A percentile compares a stretch with the other conserved stretches of the same genome.
Conservation (phyloP, 208 protist genomes). For the Crithidia bombi region DNA sequence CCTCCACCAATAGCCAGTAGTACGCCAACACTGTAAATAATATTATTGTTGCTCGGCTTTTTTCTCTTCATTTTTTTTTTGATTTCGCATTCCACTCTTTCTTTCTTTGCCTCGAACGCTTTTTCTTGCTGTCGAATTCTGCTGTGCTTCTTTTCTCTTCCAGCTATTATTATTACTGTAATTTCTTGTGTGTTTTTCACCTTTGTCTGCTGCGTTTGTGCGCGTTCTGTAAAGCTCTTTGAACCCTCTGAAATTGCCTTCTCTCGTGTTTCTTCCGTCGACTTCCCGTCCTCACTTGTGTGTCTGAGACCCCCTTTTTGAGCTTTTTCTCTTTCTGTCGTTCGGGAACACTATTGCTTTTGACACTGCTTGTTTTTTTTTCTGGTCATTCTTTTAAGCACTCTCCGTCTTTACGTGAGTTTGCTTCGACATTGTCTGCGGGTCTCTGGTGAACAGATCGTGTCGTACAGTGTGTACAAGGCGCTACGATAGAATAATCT, state of each 20-base stretch:
- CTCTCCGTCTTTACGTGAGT: not conserved
- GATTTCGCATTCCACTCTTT: not conserved
- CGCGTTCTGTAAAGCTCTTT: too few species aligned
- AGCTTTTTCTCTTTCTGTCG: too few species aligned
- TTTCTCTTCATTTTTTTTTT: slow-evolving; percentile 18
- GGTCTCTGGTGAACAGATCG: not conserved
- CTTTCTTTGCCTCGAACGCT: not conserved
- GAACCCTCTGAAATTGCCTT: too few species aligned
- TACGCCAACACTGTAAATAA: slow-evolving; percentile 2
- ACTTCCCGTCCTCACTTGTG: too few species aligned
- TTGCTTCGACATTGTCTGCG: not conserved
- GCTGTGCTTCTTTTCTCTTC: not conserved
- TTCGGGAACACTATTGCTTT: too few species aligned
- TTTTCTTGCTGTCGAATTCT: not conserved
- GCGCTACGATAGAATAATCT: not conserved
- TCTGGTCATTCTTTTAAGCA: not conserved
- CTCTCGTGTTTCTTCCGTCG: too few species aligned
- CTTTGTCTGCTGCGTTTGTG: too few species aligned
- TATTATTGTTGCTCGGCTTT: slow-evolving; percentile 9
- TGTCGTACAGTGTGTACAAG: not conserved
- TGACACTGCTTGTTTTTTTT: not conserved
- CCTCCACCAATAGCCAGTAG: not conserved
- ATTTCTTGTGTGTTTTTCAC: not conserved
- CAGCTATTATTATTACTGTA: not conserved
- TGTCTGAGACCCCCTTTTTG: too few species aligned